phyloP scores from a whole-genome alignment of 2,329 filamentous ascomycete species.

The Cladosporium sp. region DNA sequence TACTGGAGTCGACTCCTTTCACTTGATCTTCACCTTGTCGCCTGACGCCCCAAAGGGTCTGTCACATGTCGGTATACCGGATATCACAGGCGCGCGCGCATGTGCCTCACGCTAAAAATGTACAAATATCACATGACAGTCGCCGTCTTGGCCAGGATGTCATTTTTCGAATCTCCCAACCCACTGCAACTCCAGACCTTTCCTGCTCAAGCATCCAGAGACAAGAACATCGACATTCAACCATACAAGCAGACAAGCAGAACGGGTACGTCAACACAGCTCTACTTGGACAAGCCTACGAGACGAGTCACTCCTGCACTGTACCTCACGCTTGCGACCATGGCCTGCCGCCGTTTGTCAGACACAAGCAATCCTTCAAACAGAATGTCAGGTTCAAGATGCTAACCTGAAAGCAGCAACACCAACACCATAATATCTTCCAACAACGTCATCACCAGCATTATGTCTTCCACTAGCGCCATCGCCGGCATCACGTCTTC shows the following conservation, averaged over 20 bases:
- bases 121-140: neutral
- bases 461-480: no score
- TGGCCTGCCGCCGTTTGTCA: no score
- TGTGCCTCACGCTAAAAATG: neutral
- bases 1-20: neutral
- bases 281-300: no score
- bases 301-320: no score
- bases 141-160: neutral
- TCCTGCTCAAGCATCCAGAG: neutral
- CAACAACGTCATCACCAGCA: no score
- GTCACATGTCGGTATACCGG: neutral
- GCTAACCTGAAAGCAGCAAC: neutral
- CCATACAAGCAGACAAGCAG: neutral
- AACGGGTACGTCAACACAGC: neutral
- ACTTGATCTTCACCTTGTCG: neutral
- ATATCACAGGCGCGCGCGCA: no score
- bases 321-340: no score
- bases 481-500: neutral
- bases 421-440: no score
- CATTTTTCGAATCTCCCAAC: no score
- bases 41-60: neutral
- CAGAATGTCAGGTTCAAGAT: no score
- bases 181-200: neutral
- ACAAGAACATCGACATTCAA: neutral
- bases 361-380: no score